phyloP scores from a whole-genome alignment of 108 stramenopile genomes.

The Mayamaea pseudoterrestris region DNA sequence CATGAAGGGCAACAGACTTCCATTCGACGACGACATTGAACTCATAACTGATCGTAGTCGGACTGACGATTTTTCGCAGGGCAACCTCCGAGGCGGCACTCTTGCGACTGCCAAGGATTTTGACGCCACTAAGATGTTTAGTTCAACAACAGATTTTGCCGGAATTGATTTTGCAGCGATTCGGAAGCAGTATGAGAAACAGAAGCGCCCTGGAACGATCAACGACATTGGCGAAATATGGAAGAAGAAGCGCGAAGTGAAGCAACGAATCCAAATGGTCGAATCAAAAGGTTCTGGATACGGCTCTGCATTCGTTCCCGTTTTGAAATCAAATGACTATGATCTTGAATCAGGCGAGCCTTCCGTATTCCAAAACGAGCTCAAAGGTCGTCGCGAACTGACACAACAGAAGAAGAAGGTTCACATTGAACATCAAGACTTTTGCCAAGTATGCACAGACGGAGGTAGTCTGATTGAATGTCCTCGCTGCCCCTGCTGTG shows the following conservation, averaged over 20 bases:
- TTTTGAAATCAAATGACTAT: conserved; percentile 53
- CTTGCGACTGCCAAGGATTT: conserved; percentile 24
- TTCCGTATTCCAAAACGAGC: conserved; percentile 46
- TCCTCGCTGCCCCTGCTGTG: conserved; percentile 41
- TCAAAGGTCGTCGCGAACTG: not conserved
- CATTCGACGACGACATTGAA: conserved; percentile 65
- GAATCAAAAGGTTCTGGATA: conserved; percentile 39
- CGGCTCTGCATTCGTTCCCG: conserved; percentile 31
- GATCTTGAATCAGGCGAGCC: conserved; percentile 40
- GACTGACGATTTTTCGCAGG: conserved; percentile 24
- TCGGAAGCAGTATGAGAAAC: conserved; percentile 29
- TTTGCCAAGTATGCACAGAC: conserved; percentile 62
- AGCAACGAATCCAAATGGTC: conserved; percentile 33
- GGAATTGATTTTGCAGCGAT: conserved; percentile 48
- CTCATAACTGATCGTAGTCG: conserved; percentile 63
- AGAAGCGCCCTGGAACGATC: conserved; percentile 19
- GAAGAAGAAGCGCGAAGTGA: conserved; percentile 35
- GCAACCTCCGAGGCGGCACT: conserved; percentile 26
- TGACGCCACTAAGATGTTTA: conserved; percentile 34
- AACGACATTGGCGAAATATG: conserved; percentile 17
- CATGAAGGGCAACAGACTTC: conserved; percentile 30
- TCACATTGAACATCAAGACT: conserved; percentile 21
- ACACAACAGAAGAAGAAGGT: conserved; percentile 16
- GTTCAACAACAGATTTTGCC: conserved; percentile 23
- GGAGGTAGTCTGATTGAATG: conserved; percentile 67